Base-by-base conservation (phyloP, 371 early-diverging fungal species). In the Lichtheimia ornata region DNA sequence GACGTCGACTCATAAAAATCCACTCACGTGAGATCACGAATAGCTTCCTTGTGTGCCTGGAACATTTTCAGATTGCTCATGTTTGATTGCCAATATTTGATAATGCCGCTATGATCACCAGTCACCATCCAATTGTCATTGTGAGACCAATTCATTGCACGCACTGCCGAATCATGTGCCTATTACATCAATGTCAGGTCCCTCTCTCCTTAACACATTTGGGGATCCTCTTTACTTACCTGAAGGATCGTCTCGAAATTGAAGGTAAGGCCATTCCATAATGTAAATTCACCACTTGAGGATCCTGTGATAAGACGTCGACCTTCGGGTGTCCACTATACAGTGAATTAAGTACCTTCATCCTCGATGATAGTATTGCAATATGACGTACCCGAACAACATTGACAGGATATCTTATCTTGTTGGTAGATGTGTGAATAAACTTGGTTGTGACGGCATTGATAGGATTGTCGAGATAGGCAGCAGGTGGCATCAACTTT, bases 221-320 rank as follows among this genome's bases (percentile, higher is more conserved):
- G 6, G 6, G 35, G 35, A 35, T 9, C 35, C 35, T 35, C 35
- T 35, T 35, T 5, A 17, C 45, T 68, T 68, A 90, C 95, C 84
- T 99, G 98, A 62, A 99, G 74, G 70, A 99, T 99, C 2, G 99
- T 99, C 70, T 99, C 99, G 78, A 99, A 99, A 71, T 99, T 99
- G 70, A 99, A 99, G 0, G 96, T 95, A 41, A 97, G 83, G 5
- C 99, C 99, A 72, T 98, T 99, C 99, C 99, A 99, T 44, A 99
- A 77, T 0, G 99, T 99, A 64, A 99, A 98, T 79, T 99, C 99
- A 6, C 99, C 99, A 67, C 93, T 94, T 0, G 96, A 91, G 1
- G 96, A 94, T 0, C 99, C 99, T 3, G 99, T 97, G 30, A 99
- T 93, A 17, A 99, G 78, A 53, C 99, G 91, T 41, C 99, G 85